A percentile compares a stretch with the other conserved stretches of the same genome.
Evolutionary conservation across 192 early-diverging fungal genomes (phyloP).

Genomic region (Paraglomus brasilianum): DNA sequence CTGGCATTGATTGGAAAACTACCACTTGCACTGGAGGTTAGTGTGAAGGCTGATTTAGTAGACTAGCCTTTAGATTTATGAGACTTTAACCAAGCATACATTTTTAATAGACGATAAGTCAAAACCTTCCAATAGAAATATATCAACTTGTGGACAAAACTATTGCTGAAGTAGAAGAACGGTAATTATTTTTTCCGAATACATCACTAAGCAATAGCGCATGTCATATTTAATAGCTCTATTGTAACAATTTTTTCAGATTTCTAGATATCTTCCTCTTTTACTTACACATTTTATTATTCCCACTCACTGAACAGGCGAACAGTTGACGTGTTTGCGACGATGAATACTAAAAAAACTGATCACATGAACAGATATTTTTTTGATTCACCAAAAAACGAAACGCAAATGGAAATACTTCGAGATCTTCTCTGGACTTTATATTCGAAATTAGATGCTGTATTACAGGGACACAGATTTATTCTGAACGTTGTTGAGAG

Average conservation of each 20-base stretch:
- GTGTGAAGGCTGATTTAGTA: background rate
- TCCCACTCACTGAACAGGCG: constrained; percentile 13
- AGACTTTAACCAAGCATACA: constrained; percentile 24
- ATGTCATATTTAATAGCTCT: background rate
- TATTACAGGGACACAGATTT: constrained; percentile 71
- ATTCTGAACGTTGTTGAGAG: constrained; percentile 62
- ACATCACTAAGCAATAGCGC: background rate
- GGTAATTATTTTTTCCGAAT: constrained; percentile 41
- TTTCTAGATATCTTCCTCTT: background rate
- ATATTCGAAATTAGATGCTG: constrained; percentile 73
- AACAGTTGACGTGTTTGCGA: constrained; percentile 38
- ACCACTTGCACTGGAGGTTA: constrained; percentile 51
- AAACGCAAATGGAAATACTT: constrained; percentile 66
- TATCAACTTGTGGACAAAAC: constrained; percentile 72
- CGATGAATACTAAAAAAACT: constrained; percentile 39
- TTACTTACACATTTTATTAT: background rate
- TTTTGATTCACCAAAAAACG: constrained; percentile 50
- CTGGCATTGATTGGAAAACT: constrained; percentile 57
- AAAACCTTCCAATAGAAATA: constrained; percentile 68
- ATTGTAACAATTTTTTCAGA: background rate
- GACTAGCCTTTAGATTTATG: background rate
- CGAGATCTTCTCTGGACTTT: constrained; percentile 74
- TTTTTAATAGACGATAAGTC: constrained; percentile 61
- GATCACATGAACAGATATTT: constrained; percentile 49
- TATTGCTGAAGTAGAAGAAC: constrained; percentile 70